phyloP scores from a whole-genome alignment of 2,329 filamentous ascomycete species.

The Exserohilum turcica region DNA sequence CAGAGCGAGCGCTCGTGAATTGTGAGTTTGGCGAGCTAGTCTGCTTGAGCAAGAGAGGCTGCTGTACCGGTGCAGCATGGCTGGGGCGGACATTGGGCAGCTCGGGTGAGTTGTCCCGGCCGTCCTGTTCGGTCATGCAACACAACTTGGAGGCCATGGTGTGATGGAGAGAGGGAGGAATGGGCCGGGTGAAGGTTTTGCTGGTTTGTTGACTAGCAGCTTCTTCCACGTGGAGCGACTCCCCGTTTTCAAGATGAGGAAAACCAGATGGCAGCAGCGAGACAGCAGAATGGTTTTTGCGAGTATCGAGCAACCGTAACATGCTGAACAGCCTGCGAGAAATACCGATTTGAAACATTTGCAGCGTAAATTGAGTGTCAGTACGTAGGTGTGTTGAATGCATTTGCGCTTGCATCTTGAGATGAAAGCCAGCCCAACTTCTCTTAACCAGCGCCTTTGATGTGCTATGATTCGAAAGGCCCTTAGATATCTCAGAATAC shows the following conservation, averaged over 20 bases:
- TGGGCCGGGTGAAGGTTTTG: neutral
- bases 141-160: slow-evolving; percentile 43
- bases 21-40: slow-evolving; percentile 29
- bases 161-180: neutral
- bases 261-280: neutral
- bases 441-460: neutral
- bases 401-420: neutral
- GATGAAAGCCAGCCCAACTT: no score
- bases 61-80: slow-evolving; percentile 33
- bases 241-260: neutral
- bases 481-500: no score
- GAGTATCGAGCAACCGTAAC: no score
- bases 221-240: slow-evolving; percentile 8
- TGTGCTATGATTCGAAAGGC: neutral
- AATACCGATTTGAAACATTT: neutral
- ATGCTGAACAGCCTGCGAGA: neutral
- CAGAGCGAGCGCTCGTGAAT: slow-evolving; percentile 38
- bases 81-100: slow-evolving; percentile 42
- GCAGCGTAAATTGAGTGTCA: neutral
- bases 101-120: slow-evolving; percentile 34
- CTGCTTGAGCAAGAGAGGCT: slow-evolving; percentile 29
- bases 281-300: neutral
- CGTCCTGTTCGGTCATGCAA: slow-evolving; percentile 40
- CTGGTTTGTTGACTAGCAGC: slow-evolving; percentile 5
- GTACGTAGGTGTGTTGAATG: neutral